Conservation (phyloP, 441 rosid genomes). For the Manihot esculenta region DNA sequence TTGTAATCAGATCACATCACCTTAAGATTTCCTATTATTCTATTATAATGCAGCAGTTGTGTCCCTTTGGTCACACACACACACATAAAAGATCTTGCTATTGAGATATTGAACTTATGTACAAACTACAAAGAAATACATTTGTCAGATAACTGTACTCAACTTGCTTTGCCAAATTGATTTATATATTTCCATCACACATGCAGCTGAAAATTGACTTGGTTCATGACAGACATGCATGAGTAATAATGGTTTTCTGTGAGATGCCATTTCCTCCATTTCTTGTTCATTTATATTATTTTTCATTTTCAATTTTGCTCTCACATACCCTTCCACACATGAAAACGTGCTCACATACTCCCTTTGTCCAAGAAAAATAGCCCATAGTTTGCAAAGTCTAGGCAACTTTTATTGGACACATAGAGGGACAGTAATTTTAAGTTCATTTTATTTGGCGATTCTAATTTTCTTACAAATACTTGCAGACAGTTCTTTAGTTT, state of each 20-base stretch:
- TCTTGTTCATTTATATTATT: not conserved
- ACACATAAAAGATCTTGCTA: not conserved
- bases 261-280: not conserved
- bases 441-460: not conserved
- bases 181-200: not conserved
- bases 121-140: not conserved
- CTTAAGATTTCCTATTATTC: not conserved
- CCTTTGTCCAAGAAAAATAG: not conserved
- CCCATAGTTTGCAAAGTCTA: not conserved
- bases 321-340: not conserved
- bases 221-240: not conserved
- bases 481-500: slow-evolving; percentile 18
- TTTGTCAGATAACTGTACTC: not conserved
- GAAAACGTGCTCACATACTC: not conserved
- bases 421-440: no score
- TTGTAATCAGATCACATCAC: not conserved
- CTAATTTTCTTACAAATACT: slow-evolving; percentile 1
- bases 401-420: not conserved
- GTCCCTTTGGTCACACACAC: not conserved
- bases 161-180: not conserved
- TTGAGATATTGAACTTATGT: not conserved
- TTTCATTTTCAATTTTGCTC: slow-evolving; percentile 3
- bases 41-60: not conserved
- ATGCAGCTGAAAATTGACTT: not conserved
- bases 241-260: not conserved